phyloP scores from a whole-genome alignment of 2,329 filamentous ascomycete species.

The Clarireedia sp. region DNA sequence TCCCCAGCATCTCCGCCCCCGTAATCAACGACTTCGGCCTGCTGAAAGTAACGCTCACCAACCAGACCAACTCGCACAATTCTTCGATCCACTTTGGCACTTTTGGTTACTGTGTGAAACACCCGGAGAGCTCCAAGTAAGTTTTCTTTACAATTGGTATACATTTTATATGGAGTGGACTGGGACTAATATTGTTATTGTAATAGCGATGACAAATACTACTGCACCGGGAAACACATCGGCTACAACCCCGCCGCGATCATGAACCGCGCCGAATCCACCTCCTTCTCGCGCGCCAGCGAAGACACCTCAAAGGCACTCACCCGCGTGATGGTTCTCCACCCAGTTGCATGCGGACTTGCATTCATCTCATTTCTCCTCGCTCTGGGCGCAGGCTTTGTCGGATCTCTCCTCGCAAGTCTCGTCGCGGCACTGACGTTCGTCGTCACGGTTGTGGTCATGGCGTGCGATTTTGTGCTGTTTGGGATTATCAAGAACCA shows the following conservation, averaged over 20 bases:
- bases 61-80: constrained; percentile 29
- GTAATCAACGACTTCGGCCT: constrained; percentile 48
- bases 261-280: constrained; percentile 33
- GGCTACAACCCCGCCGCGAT: constrained; percentile 48
- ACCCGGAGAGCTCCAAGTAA: constrained; percentile 26
- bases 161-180: too few species aligned
- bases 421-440: constrained; percentile 43
- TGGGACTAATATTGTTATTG: too few species aligned
- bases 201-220: constrained; percentile 32
- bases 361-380: constrained; percentile 52
- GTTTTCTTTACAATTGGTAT: constrained; percentile 4
- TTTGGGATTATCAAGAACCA: constrained; percentile 47
- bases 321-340: constrained; percentile 53
- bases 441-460: constrained; percentile 39
- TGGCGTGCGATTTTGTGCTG: constrained; percentile 49
- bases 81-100: constrained; percentile 46
- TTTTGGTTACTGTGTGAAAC: constrained; percentile 48
- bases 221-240: constrained; percentile 41
- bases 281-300: constrained; percentile 35
- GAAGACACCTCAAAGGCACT: constrained; percentile 40
- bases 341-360: constrained; percentile 50
- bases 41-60: constrained; percentile 41
- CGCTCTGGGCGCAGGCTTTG: constrained; percentile 42
- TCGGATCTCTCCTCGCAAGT: constrained; percentile 44
- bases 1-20: constrained; percentile 51